Base-by-base conservation (phyloP, 2,329 filamentous ascomycete species). In the Diaporthe longicolla region DNA sequence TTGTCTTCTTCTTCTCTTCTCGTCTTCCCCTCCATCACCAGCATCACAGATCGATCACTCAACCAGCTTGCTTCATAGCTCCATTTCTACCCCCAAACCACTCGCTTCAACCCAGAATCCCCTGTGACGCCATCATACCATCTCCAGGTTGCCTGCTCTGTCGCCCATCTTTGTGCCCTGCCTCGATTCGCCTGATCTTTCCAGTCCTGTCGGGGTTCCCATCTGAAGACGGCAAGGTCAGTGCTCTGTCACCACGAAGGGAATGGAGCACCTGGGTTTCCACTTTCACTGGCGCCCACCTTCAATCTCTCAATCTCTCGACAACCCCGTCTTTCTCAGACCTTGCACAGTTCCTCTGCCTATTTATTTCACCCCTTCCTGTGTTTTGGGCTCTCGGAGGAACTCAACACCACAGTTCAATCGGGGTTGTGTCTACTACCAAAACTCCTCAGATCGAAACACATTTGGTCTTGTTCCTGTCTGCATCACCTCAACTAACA, bases 61-160 rank as follows among this genome's bases (percentile, higher is more conserved):
- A 81, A 81, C 80, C 79, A 87, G 87, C 85, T 90, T 89, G 88
- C 87, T 89, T 83, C 85, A 86, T 89, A 89, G 86, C 87, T 89
- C 85, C 87, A 87, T 87, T 85, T 87, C 86, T 87, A 84, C 84
- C 80, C 82, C 82, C 74, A 75, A 74, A 74, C 76, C 85, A 81
- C 85, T 89, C 87, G 85, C 87, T 90, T 88, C 85, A 86, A 85
- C 81, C 83, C 84, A 84, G 81, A 82, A 82, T 83, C 85, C 86
- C 74, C 72, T 74, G 70, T 69, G 73, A 55, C 65, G 59, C 68
- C 55, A 59, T 71, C 73, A 75, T 71, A 66, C 74, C 58, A 73
- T 66, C 66, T 32, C 63, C 54, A 26, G 29, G 66, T 69, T 76
- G 65, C 69, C 72, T 69, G 59, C 73, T 72, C 43, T 66, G 59